Base-by-base conservation (phyloP, 2,329 filamentous ascomycete genomes). In the Colletotrichum sp. region DNA sequence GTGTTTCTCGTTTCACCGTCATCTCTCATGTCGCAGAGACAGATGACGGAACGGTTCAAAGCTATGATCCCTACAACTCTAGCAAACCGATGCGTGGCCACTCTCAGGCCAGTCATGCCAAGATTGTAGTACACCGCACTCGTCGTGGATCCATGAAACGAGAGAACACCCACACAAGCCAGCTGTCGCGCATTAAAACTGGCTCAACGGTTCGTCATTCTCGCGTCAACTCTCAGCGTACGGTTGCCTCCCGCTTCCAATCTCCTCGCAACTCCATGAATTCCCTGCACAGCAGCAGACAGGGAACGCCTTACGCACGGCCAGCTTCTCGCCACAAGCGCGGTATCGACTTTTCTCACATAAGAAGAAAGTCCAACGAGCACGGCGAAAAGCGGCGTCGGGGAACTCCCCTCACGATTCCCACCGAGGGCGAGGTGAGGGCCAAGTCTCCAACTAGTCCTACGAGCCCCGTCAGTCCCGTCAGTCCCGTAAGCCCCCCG, bases 51-150 rank as follows among this genome's bases (percentile, higher is more conserved):
- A 91, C 88, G 0, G 82, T 89, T 13, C 83, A 90, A 78, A 97
- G 94, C 83, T 98, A 98, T 80, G 96, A 98, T 82, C 95, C 96
- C 0, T 98, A 94, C 83, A 92, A 95, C 80, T 92, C 94, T 6
- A 95, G 94, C 4, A 89, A 90, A 8, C 76, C 76, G 15, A 83
- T 87, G 65, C 83, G 87, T 9, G 67, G 84, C 49, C 82, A 87
- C 29, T 85, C 87, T 1, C 89, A 92, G 67, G 88, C 87, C 9
- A 90, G 92, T 76, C 92, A 92, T 79, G 89, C 93, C 34, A 94
- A 92, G 79, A 91, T 96, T 68, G 92, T 92, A 0, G 88, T 97
- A 64, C 93, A 95, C 80, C 91, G 92, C 29, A 69, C 71, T 30
- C 74, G 57, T n/a, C 73, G 74, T 19, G 70, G 59, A 16, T 76